Evolutionary conservation across 129 eudicot species (phyloP).

Genomic region (Lactuca saligna): DNA sequence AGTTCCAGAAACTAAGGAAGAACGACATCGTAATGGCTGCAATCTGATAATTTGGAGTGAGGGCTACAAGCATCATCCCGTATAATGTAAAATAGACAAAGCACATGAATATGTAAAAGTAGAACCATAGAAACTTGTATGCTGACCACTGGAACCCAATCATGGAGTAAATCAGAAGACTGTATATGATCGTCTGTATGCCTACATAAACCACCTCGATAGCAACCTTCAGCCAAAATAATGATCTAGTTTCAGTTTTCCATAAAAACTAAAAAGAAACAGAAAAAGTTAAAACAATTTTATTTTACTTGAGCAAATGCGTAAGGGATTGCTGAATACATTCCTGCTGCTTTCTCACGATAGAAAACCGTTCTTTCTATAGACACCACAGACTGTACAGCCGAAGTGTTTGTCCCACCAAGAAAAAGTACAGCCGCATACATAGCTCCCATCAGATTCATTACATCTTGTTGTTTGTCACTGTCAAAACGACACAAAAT

Average conservation of each 20-base stretch:
- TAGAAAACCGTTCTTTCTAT: conserved; percentile 59
- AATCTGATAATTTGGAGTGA: conserved; percentile 58
- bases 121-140: conserved; percentile 53
- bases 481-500: conserved; percentile 16
- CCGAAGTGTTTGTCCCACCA: conserved; percentile 48
- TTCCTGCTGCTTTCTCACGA: conserved; percentile 68
- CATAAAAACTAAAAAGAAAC: neutral
- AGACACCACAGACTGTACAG: conserved; percentile 59
- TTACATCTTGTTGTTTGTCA: conserved; percentile 45
- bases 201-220: conserved; percentile 48
- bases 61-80: conserved; percentile 73
- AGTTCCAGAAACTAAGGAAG: conserved; percentile 71
- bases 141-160: conserved; percentile 62
- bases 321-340: conserved; percentile 65
- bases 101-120: conserved; percentile 55
- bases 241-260: neutral
- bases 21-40: conserved; percentile 68
- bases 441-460: conserved; percentile 57
- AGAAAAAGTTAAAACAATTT: neutral
- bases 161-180: conserved; percentile 59
- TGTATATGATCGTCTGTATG: conserved; percentile 51
- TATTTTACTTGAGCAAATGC: conserved; percentile 59
- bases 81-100: conserved; percentile 57
- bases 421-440: conserved; percentile 56
- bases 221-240: conserved; percentile 40